Base-by-base conservation (phyloP, 208 protist genomes). In the Leishmania major region DNA sequence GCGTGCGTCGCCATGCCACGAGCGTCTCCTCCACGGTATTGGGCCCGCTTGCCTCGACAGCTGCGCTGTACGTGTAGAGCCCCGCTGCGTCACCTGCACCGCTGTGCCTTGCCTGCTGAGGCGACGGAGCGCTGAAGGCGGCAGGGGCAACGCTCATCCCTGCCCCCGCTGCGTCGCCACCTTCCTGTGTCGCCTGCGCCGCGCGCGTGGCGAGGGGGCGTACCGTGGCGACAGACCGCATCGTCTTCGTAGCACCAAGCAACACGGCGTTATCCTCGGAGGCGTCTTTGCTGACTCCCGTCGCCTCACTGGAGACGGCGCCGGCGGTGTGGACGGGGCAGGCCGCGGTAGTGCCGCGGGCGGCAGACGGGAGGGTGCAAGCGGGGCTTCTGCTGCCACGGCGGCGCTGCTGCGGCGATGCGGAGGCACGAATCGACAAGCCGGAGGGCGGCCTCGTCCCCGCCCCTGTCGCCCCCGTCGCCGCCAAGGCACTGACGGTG, bases 41-140 rank as follows among this genome's bases (percentile, higher is more conserved):
- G n/a, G 40, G 37, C 60, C 51, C 22, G 37, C 47, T 53, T 1
- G 78, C 75, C 2, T 76, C 78, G 6, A 83, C 83, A 5, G 69
- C 83, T 67, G 78, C 64, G 51, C 82, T 79, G 45, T 80, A 86
- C 10, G 78, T 83, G 78, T 80, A 82, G 75, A 47, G 35, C 37
- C 51, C 22, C 74, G 55, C 31, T 49, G 47, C 37, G 55, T 22
- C 53, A 47, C 49, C 22, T 62, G 35, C 53, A 5, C 37, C 55
- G 57, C 28, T 43, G 31, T 69, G 59, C 57, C 37, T 31, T 67
- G 43, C 37, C 43, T 35, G 40, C 70, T 51, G 70, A 11, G 70
- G 51, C 25, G 45, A 13, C 45, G 31, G 70, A 7, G 43, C 13
- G 11, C 45, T 53, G 25, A 31, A 3, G 15, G 31, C 40, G 22